Conservation (phyloP, 2,329 filamentous ascomycete species). For the Coniochaeta hoffmannii region DNA sequence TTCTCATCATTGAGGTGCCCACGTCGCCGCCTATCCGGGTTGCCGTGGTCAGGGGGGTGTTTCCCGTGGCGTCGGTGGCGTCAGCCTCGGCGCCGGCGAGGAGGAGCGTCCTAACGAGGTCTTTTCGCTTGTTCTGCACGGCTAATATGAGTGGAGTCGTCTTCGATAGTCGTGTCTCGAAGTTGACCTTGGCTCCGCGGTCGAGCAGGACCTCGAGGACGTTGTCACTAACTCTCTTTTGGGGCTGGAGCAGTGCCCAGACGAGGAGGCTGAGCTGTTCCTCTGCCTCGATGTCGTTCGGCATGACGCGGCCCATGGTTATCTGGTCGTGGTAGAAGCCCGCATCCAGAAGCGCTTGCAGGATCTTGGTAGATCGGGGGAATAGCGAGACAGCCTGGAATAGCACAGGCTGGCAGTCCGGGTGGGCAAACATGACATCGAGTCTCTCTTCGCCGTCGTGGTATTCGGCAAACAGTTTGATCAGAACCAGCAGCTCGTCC, state of each 20-base stretch:
- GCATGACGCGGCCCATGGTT: constrained; percentile 33
- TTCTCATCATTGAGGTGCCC: constrained; percentile 45
- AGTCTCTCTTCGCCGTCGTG: constrained; percentile 37
- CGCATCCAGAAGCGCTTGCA: constrained; percentile 45
- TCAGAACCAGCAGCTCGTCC: constrained; percentile 40
- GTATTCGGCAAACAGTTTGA: constrained; percentile 44
- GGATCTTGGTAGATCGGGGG: constrained; percentile 44
- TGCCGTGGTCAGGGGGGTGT: constrained; percentile 53
- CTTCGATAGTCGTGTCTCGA: constrained; percentile 42
- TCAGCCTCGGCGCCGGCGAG: constrained; percentile 53
- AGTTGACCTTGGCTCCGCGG: constrained; percentile 48
- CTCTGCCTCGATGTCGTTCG: constrained; percentile 38
- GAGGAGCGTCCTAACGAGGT: constrained; percentile 49
- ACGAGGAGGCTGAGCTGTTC: constrained; percentile 51
- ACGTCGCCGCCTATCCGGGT: constrained; percentile 46
- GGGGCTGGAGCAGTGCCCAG: constrained; percentile 56
- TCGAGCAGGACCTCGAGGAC: constrained; percentile 51
- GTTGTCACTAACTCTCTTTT: constrained; percentile 52
- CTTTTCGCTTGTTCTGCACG: constrained; percentile 46
- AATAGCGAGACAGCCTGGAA: constrained; percentile 46
- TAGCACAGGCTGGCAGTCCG: constrained; percentile 38
- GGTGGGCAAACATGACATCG: constrained; percentile 40
- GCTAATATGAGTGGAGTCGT: constrained; percentile 54
- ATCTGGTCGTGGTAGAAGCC: constrained; percentile 54
- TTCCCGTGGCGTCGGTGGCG: constrained; percentile 45